Conservation (phyloP, 2,329 filamentous ascomycete genomes). For the Helminthosporium solani region DNA sequence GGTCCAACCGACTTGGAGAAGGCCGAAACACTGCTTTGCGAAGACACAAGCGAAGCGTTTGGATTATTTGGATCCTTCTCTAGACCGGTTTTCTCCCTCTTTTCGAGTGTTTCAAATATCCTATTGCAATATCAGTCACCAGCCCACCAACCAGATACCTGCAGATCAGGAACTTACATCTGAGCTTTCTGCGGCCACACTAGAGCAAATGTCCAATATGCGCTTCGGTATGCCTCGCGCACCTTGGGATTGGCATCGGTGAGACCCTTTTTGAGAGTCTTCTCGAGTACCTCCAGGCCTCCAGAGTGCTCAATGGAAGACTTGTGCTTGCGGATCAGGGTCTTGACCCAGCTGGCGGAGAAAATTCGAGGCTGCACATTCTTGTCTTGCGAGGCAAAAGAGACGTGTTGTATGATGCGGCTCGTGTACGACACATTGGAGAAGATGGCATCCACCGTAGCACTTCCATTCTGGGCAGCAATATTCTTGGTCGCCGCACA, state of each 20-base stretch:
- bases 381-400: constrained; percentile 82
- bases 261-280: constrained; percentile 86
- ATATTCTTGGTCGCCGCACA: constrained; percentile 92
- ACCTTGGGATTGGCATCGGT: constrained; percentile 86
- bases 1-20: constrained; percentile 51
- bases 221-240: constrained; percentile 78
- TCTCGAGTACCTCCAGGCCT: constrained; percentile 79
- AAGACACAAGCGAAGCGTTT: constrained; percentile 55
- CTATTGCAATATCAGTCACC: constrained; percentile 46
- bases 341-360: constrained; percentile 80
- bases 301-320: constrained; percentile 80
- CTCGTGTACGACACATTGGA: constrained; percentile 75
- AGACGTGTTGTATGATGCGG: constrained; percentile 83
- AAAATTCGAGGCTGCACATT: constrained; percentile 84
- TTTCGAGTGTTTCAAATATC: constrained; percentile 76
- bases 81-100: constrained; percentile 75
- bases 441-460: constrained; percentile 78
- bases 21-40: constrained; percentile 49
- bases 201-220: constrained; percentile 80
- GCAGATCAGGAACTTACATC: constrained; percentile 54
- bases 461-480: constrained; percentile 77
- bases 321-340: constrained; percentile 79
- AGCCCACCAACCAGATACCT: neutral
- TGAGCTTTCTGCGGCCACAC: constrained; percentile 79
- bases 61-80: constrained; percentile 84